These are phyloP conservation scores for Gryganskiella cystojenkinii DNA, from an alignment of 192 early-diverging fungal species.

Conservation along the genomic window DNA sequence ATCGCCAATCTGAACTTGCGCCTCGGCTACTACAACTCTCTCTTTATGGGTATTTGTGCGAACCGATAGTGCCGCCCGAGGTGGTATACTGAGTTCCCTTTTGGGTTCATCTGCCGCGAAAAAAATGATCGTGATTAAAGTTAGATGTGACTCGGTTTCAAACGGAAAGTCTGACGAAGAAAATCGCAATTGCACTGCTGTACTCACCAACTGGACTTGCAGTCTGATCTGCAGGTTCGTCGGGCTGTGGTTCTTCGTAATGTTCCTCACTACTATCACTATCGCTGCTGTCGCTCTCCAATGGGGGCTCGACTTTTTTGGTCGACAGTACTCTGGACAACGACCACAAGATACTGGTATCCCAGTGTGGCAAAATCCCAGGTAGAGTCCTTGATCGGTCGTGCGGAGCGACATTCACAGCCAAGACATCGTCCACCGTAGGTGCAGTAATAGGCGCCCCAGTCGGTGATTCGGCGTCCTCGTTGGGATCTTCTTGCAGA, in stretches of 20 bases:
- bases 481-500: neutral
- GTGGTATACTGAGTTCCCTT: conserved; percentile 20
- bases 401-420: conserved; percentile 24
- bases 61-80: conserved; percentile 15
- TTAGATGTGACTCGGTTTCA: conserved; percentile 2
- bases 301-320: conserved; percentile 22
- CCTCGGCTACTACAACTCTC: conserved; percentile 36
- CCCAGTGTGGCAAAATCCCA: conserved; percentile 42
- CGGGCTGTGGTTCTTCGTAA: conserved; percentile 2
- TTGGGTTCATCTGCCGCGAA: neutral
- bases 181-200: too few species aligned
- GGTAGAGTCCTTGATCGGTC: conserved; percentile 42
- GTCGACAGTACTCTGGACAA: conserved; percentile 27
- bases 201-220: neutral
- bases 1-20: conserved; percentile 46
- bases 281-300: conserved; percentile 44
- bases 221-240: conserved; percentile 9
- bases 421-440: neutral
- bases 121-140: too few species aligned
- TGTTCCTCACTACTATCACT: conserved; percentile 12
- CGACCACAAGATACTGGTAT: conserved; percentile 28
- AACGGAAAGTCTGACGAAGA: too few species aligned
- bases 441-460: neutral
- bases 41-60: conserved; percentile 9
- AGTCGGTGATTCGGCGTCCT: too few species aligned